Conservation (phyloP, 805 yeast species). For the Lipomyces kockii region DNA sequence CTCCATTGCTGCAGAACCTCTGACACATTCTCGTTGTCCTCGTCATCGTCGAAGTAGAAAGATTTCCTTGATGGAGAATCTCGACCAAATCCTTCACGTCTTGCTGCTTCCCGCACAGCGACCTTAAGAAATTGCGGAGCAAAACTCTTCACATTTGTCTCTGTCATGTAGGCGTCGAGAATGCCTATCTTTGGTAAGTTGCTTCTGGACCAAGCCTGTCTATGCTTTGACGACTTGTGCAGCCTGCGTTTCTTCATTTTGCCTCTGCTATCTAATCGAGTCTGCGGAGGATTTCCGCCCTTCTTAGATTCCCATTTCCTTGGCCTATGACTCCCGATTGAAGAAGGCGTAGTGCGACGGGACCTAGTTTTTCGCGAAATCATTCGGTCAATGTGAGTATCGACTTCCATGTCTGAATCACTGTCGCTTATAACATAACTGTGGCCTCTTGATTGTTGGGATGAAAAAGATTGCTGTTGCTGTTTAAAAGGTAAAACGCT, state of each 20-base stretch:
- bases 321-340: constrained; percentile 6
- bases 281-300: background rate
- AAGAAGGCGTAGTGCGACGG: constrained; percentile 18
- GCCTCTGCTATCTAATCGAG: background rate
- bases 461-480: background rate
- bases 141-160: background rate
- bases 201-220: background rate
- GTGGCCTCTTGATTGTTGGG: background rate
- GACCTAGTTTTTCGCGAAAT: constrained; percentile 8
- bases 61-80: constrained; percentile 21
- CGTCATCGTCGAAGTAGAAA: constrained; percentile 33
- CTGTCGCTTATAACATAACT: background rate
- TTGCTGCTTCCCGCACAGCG: constrained; percentile 33
- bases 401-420: constrained; percentile 20
- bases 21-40: constrained; percentile 27
- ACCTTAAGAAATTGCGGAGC: constrained; percentile 30
- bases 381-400: constrained; percentile 26
- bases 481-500: background rate
- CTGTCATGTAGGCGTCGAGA: constrained; percentile 31
- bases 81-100: constrained; percentile 25
- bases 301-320: background rate
- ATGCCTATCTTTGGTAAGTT: constrained; percentile 24
- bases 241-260: background rate
- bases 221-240: background rate
- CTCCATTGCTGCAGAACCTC: constrained; percentile 32